A percentile compares a stretch with the other conserved stretches of the same genome.
Evolutionary conservation across 2,329 filamentous ascomycete genomes (phyloP).

Genomic region (Exophiala lecanii-corni): DNA sequence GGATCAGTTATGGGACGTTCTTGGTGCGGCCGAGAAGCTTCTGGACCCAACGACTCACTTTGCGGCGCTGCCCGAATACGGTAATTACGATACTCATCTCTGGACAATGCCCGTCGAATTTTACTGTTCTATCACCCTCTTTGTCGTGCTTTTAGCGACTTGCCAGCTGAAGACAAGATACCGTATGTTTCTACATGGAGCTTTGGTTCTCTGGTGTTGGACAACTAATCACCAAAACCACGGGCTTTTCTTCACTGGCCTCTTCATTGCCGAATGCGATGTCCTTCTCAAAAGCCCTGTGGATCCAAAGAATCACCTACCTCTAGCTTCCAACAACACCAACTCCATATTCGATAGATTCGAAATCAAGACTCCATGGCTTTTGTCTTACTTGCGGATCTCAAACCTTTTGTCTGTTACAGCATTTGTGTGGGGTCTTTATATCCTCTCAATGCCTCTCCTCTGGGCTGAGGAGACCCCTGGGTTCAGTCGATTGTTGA

Average conservation of each 20-base stretch:
- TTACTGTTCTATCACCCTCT: constrained; percentile 39
- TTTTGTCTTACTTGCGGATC: constrained; percentile 26
- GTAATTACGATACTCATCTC: constrained; percentile 40
- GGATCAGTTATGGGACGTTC: constrained; percentile 36
- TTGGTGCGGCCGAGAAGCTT: constrained; percentile 15
- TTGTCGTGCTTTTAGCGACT: constrained; percentile 36
- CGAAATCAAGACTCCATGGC: constrained; percentile 33
- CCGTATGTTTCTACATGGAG: constrained; percentile 31
- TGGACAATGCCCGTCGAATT: constrained; percentile 45
- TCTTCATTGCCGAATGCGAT: constrained; percentile 39
- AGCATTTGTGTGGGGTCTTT: constrained; percentile 33
- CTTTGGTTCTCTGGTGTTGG: constrained; percentile 33
- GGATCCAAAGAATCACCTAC: constrained; percentile 11
- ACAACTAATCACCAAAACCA: constrained; percentile 39
- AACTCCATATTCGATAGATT: constrained; percentile 10
- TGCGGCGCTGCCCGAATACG: not conserved
- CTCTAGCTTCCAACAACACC: not conserved
- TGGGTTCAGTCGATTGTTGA: constrained; percentile 37
- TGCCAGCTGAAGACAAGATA: constrained; percentile 31
- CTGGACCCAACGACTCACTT: constrained; percentile 4
- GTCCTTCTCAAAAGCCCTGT: constrained; percentile 33
- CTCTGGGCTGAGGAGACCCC: constrained; percentile 34
- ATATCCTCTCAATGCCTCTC: constrained; percentile 37
- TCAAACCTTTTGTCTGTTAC: not conserved
- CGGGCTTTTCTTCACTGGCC: constrained; percentile 37